A percentile compares a stretch with the other conserved stretches of the same genome.
phyloP scores from a whole-genome alignment of 345 rosid species.

The Jatropha curcas region DNA sequence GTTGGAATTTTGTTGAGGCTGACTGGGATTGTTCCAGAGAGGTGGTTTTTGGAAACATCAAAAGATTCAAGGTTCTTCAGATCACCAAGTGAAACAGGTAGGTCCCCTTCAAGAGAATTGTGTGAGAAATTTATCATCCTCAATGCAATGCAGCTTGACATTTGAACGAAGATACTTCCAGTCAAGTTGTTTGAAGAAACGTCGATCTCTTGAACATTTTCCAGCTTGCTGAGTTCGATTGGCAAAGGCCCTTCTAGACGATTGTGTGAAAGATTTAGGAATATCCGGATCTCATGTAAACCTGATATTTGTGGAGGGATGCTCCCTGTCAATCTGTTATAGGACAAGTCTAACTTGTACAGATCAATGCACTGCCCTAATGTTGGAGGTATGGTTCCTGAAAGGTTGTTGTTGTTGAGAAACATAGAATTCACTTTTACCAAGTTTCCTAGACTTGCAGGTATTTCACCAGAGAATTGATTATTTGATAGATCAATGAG shows the following conservation, averaged over 20 bases:
- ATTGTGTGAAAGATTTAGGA: slow-evolving; percentile 49
- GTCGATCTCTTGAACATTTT: slow-evolving; percentile 54
- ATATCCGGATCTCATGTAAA: slow-evolving; percentile 38
- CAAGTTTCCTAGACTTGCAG: slow-evolving; percentile 39
- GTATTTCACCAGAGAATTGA: slow-evolving; percentile 46
- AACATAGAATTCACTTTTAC: slow-evolving; percentile 25
- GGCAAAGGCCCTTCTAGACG: slow-evolving; percentile 51
- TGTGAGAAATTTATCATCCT: slow-evolving; percentile 36
- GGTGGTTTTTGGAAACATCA: slow-evolving; percentile 46
- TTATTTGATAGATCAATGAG: slow-evolving; percentile 53
- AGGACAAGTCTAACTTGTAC: slow-evolving; percentile 45
- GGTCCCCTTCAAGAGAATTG: slow-evolving; percentile 46
- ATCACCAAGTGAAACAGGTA: slow-evolving; percentile 49
- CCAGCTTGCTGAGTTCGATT: slow-evolving; percentile 52
- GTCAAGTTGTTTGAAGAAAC: slow-evolving; percentile 48
- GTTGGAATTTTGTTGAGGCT: slow-evolving; percentile 40
- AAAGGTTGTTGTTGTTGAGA: slow-evolving; percentile 54
- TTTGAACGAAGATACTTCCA: slow-evolving; percentile 45
- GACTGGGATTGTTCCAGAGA: slow-evolving; percentile 47
- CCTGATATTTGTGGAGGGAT: slow-evolving; percentile 43
- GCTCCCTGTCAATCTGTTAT: slow-evolving; percentile 47
- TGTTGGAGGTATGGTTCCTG: slow-evolving; percentile 47
- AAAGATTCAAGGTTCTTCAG: slow-evolving; percentile 45
- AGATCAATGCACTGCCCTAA: slow-evolving; percentile 40
- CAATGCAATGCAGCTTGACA: slow-evolving; percentile 47